phyloP scores from a whole-genome alignment of 345 rosid genomes.

The Brassica rapa region DNA sequence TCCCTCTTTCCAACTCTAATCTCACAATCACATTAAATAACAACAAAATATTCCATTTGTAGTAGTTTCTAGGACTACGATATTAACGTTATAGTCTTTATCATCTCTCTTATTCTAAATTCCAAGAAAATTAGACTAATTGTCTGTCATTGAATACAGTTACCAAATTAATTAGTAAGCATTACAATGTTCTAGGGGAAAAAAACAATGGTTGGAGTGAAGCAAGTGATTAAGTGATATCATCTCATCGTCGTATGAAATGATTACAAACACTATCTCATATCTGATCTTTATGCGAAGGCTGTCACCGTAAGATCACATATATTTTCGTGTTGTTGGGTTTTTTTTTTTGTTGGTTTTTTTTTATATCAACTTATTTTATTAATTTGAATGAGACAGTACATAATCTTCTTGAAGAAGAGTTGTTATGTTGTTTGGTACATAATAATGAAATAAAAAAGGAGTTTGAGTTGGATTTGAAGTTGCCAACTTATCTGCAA shows the following conservation, averaged over 20 bases:
- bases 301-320: conserved; percentile 20
- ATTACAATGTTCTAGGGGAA: background rate
- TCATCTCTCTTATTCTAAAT: conserved; percentile 8
- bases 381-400: no score
- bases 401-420: no score
- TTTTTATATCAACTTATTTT: background rate
- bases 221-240: conserved; percentile 30
- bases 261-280: conserved; percentile 37
- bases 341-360: background rate
- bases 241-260: conserved; percentile 14
- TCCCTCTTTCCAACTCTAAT: conserved; percentile 42
- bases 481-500: no score
- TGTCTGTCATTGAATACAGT: background rate
- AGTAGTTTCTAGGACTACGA: background rate
- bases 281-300: conserved; percentile 26
- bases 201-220: conserved; percentile 6
- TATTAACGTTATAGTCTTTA: background rate
- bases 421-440: no score
- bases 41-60: background rate
- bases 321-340: background rate
- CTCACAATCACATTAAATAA: conserved; percentile 12
- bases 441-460: no score
- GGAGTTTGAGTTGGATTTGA: no score
- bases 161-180: background rate
- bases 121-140: background rate